These are phyloP conservation scores for Mytilinidion resinicola DNA, from an alignment of 495 filamentous ascomycete species.

Conservation along the genomic window DNA sequence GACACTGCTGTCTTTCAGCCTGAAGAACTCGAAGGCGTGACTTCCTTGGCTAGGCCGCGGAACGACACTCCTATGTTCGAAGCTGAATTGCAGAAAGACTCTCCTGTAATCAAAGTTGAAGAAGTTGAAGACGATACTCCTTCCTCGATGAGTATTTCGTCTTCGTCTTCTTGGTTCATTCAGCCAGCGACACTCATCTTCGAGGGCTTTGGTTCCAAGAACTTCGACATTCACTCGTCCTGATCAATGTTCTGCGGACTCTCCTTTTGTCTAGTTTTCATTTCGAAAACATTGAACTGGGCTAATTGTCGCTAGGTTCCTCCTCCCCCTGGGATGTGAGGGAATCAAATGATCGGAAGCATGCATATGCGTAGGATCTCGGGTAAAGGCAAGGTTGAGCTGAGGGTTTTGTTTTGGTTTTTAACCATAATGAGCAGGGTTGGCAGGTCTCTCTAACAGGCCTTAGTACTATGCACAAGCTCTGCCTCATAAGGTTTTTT, in stretches of 20 bases:
- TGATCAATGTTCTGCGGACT: not conserved
- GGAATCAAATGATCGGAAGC: not conserved
- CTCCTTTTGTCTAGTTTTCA: too few species aligned
- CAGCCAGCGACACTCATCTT: too few species aligned
- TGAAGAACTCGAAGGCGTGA: too few species aligned
- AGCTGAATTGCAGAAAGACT: too few species aligned
- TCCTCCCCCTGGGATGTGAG: slow-evolving; percentile 33
- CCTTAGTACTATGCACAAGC: not conserved
- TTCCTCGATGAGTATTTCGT: too few species aligned
- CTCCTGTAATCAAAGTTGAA: too few species aligned
- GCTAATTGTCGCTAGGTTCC: slow-evolving; percentile 25
- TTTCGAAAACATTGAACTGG: not conserved
- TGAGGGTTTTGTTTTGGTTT: not conserved
- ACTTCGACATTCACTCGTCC: slow-evolving; percentile 33
- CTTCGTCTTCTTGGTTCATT: too few species aligned
- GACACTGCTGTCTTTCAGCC: too few species aligned
- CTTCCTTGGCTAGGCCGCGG: too few species aligned
- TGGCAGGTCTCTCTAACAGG: not conserved
- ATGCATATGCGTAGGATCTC: not conserved
- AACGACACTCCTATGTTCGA: too few species aligned
- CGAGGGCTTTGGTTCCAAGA: too few species aligned
- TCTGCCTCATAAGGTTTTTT: not conserved
- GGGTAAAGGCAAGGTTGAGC: not conserved
- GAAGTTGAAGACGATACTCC: too few species aligned
- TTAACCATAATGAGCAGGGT: not conserved